These are phyloP conservation scores for Penicillium canariense DNA, from an alignment of 495 filamentous ascomycete genomes.

Conservation along the genomic window DNA sequence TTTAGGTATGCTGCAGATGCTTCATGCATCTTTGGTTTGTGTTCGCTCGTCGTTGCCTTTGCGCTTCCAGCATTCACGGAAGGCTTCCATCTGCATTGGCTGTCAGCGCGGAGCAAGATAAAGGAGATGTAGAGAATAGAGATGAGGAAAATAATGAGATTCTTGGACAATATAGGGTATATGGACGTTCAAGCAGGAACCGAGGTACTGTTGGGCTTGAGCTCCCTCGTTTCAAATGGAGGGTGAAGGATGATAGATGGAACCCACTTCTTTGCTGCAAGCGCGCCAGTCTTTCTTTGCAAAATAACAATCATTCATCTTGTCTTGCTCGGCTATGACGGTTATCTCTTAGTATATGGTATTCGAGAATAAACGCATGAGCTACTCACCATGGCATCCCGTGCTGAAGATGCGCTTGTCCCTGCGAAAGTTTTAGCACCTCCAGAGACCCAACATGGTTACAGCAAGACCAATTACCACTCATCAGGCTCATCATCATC, in stretches of 20 bases:
- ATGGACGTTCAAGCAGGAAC: too few relatives aligned
- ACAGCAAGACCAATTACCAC: conserved; percentile 59
- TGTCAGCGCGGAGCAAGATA: conserved; percentile 13
- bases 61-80: conserved; percentile 88
- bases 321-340: conserved; percentile 87
- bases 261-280: conserved; percentile 82
- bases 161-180: too few relatives aligned
- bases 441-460: neutral
- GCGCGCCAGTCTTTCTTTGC: conserved; percentile 94
- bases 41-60: conserved; percentile 88
- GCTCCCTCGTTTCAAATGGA: neutral
- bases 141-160: neutral
- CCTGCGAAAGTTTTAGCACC: conserved; percentile 45
- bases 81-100: conserved; percentile 76
- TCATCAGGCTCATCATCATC: conserved; percentile 92
- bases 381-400: conserved; percentile 74
- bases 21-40: conserved; percentile 60
- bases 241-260: neutral
- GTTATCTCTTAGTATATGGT: conserved; percentile 4
- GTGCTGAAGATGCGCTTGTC: conserved; percentile 98
- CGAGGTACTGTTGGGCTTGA: neutral
- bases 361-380: neutral
- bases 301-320: conserved; percentile 92
- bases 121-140: neutral
- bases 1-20: neutral